Percentiles rank a stretch among this genome's conserved stretches.
These are phyloP conservation scores for Tylopilus orsonianus DNA, from an alignment of 1,284 basidiomycete genomes.

Conservation along the genomic window DNA sequence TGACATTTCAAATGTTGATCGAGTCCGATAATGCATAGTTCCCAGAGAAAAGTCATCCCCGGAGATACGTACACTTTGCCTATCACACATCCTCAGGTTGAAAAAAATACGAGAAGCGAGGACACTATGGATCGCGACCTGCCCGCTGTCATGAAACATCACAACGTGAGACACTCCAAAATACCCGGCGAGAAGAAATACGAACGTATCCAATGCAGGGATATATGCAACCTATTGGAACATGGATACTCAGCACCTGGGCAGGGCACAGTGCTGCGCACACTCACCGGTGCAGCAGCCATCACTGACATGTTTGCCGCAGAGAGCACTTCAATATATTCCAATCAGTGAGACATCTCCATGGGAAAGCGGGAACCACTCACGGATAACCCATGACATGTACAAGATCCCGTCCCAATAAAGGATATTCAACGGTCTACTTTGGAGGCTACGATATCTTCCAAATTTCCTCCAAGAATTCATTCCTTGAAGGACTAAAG, in stretches of 20 bases:
- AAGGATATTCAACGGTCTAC: slow-evolving; percentile 22
- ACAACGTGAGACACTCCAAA: slow-evolving; percentile 8
- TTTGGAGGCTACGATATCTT: slow-evolving; percentile 22
- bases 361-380: neutral
- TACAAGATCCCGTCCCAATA: slow-evolving; percentile 33
- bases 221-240: slow-evolving; percentile 20
- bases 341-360: neutral
- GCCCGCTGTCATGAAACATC: slow-evolving; percentile 20
- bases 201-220: slow-evolving; percentile 30
- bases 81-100: slow-evolving; percentile 27
- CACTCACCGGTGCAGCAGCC: slow-evolving; percentile 24
- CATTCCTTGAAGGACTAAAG: slow-evolving; percentile 28
- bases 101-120: slow-evolving; percentile 33
- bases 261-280: neutral
- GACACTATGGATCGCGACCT: slow-evolving; percentile 30
- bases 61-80: neutral
- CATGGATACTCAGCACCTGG: neutral
- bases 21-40: slow-evolving; percentile 7
- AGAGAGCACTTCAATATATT: slow-evolving; percentile 20
- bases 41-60: slow-evolving; percentile 4
- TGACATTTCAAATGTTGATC: neutral
- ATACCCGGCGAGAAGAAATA: slow-evolving; percentile 1
- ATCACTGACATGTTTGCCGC: slow-evolving; percentile 20
- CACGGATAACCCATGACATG: slow-evolving; percentile 31
- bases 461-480: slow-evolving; percentile 29